Evolutionary conservation across 2,329 filamentous ascomycete species (phyloP), one percentile per base, ranked within the genome.

Genomic region (Penicillium sp.): DNA sequence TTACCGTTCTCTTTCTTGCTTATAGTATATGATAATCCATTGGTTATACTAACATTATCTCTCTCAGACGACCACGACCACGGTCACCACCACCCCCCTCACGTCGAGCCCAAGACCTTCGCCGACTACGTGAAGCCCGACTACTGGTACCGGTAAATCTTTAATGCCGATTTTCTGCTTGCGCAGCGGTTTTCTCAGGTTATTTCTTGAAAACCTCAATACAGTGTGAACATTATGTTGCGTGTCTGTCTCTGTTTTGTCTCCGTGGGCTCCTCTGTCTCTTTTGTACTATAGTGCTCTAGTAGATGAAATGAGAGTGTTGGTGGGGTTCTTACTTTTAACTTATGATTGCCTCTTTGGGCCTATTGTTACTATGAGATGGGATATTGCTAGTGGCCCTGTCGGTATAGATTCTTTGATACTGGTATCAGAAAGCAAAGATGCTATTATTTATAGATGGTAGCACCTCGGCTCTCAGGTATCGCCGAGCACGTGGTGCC

Each of bases 101-200:
- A 82, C 74, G 85, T 88, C 77, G 91, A 96, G 80, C 90, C 91
- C 75, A 96, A 97, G 88, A 96, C 90, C 69, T 93, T 97, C 75
- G 91, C 91, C 78, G 90, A 99, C 83, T 97, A 84, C 79, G 87
- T 99, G 80, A 91, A 90, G 85, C 91, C 92, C 59, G 87, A 97
- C 75, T 99, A 97, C 84, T 86, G 87, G 82, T 96, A 93, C 73
- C 71, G 72, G 73, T 79, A 75, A 72, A 75, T 69, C 50, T 41
- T 54, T 48, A 58, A 53, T 46, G 42, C 50, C 40, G 48, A 28
- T 33, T 54, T 31, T 58, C 47, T 50, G 22, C 25, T 45, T 45
- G 50, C 41, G 50, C 36, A 22, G 50, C n/a, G 41, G 50, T 49
- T 37, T 31, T 40, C 26, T 50, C 42, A 53, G 48, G 16, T 28